Conservation (phyloP, 495 filamentous ascomycete species). For the Penicillium angulare region DNA sequence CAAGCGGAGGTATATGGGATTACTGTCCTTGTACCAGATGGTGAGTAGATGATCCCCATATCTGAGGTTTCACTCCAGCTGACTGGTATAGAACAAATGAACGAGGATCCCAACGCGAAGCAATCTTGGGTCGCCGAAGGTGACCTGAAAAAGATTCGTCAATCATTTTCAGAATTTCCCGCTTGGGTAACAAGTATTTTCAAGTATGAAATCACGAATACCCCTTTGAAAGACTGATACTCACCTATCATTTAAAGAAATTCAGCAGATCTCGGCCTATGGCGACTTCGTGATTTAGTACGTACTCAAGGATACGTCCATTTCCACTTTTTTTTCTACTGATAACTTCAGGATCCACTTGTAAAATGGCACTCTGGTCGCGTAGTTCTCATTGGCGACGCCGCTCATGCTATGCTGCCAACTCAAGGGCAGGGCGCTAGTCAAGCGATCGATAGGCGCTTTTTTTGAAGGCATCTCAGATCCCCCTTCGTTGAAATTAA, state of each 20-base stretch:
- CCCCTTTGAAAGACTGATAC: not conserved
- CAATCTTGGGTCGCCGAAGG: constrained; percentile 25
- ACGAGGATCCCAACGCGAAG: constrained; percentile 19
- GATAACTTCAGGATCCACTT: constrained; percentile 26
- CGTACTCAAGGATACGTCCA: not conserved
- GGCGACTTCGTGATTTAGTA: constrained; percentile 44
- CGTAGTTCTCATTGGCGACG: constrained; percentile 44
- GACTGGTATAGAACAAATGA: constrained; percentile 19
- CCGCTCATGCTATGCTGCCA: constrained; percentile 45
- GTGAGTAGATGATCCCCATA: not conserved
- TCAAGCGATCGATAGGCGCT: constrained; percentile 35
- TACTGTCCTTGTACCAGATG: constrained; percentile 21
- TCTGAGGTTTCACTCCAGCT: not conserved
- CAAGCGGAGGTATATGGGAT: constrained; percentile 22
- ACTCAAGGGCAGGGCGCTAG: constrained; percentile 41
- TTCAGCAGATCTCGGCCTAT: constrained; percentile 28
- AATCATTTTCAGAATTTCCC: constrained; percentile 37
- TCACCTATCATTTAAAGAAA: constrained; percentile 12
- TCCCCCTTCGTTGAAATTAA: not conserved
- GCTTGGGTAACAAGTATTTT: constrained; percentile 27
- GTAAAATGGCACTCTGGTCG: constrained; percentile 34
- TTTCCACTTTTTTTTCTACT: not conserved
- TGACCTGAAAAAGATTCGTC: constrained; percentile 31
- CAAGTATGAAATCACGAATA: constrained; percentile 4
- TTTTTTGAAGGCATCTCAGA: constrained; percentile 20